Conservation (phyloP, 108 stramenopile genomes). For the Discostella pseudostelligera region DNA sequence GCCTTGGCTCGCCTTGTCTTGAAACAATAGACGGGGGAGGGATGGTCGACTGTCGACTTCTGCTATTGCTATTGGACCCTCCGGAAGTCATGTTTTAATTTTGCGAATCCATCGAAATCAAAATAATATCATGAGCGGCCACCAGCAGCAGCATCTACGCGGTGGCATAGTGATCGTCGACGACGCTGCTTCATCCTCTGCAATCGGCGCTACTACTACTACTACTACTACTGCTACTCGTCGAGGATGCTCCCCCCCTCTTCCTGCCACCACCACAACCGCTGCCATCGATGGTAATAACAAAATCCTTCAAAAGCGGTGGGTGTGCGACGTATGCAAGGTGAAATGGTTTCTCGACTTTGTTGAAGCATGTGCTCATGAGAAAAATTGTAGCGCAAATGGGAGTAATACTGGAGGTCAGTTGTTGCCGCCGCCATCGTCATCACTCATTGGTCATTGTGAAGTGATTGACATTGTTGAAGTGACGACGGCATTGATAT, state of each 20-base stretch:
- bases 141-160: too few relatives aligned
- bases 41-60: too few relatives aligned
- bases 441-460: not conserved
- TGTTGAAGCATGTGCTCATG: conserved; percentile 67
- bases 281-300: not conserved
- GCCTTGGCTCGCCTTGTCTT: too few relatives aligned
- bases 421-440: not conserved
- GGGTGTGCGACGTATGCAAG: conserved; percentile 75
- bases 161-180: conserved; percentile 4
- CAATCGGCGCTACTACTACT: conserved; percentile 1
- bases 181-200: not conserved
- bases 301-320: conserved; percentile 43
- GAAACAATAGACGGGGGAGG: too few relatives aligned
- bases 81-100: too few relatives aligned
- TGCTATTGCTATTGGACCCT: too few relatives aligned
- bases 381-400: conserved; percentile 44
- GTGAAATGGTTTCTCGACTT: conserved; percentile 49
- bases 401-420: conserved; percentile 1
- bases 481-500: not conserved
- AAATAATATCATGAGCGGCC: conserved; percentile 4
- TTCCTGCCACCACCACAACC: not conserved
- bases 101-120: too few relatives aligned
- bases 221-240: too few relatives aligned
- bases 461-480: not conserved
- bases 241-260: not conserved